A percentile compares a stretch with the other conserved stretches of the same genome.
phyloP scores from a whole-genome alignment of 2,329 filamentous ascomycete genomes.

The Huntiella savannae region DNA sequence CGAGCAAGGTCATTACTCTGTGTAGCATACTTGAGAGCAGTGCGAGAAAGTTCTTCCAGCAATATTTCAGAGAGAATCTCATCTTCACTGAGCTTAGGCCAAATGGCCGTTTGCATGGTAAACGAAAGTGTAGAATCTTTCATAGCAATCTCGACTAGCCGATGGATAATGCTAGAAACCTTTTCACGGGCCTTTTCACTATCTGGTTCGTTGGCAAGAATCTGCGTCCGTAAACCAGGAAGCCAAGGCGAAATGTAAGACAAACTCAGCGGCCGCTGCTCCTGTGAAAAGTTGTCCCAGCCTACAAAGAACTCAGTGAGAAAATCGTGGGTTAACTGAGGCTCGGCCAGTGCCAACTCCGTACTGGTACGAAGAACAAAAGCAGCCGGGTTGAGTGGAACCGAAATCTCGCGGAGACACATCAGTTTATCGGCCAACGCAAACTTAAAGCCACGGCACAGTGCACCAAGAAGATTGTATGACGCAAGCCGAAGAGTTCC shows the following conservation, averaged over 20 bases:
- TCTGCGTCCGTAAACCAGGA: conserved; percentile 36
- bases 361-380: conserved; percentile 49
- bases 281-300: conserved; percentile 49
- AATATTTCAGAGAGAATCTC: conserved; percentile 48
- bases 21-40: conserved; percentile 29
- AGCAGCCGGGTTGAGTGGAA: conserved; percentile 41
- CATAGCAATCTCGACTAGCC: conserved; percentile 45
- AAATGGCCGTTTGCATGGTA: conserved; percentile 44
- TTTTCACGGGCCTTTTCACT: conserved; percentile 48
- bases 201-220: conserved; percentile 39
- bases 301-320: conserved; percentile 55
- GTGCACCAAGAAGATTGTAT: conserved; percentile 47
- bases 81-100: conserved; percentile 45
- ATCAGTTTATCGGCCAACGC: conserved; percentile 40
- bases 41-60: conserved; percentile 46
- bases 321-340: conserved; percentile 49
- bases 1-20: background rate
- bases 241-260: conserved; percentile 56
- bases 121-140: conserved; percentile 39
- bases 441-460: conserved; percentile 51
- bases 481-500: conserved; percentile 41
- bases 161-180: conserved; percentile 42
- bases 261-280: conserved; percentile 46
- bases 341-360: conserved; percentile 41
- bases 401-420: conserved; percentile 42